Percentiles rank a stretch among this genome's conserved stretches.
These are phyloP conservation scores for Cyamopsis tetragonoloba DNA, from an alignment of 306 rosid species.

Conservation along the genomic window DNA sequence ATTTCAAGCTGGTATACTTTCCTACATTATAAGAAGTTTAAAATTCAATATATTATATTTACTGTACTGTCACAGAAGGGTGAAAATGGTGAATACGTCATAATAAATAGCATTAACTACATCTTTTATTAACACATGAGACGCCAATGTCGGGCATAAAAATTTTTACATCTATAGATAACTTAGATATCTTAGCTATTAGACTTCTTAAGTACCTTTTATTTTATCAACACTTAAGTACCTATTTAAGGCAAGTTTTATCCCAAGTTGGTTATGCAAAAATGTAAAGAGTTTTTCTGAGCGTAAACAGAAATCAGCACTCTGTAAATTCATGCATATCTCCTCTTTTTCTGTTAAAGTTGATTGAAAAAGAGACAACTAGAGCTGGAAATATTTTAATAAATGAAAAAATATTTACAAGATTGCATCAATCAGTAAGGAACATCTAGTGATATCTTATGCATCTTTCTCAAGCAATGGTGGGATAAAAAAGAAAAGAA, in stretches of 20 bases:
- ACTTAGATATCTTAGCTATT: neutral
- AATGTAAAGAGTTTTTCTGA: neutral
- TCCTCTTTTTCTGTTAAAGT: neutral
- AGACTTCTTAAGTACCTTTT: neutral
- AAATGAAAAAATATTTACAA: neutral
- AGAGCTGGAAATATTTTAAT: neutral
- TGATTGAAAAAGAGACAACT: neutral
- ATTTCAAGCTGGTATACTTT: neutral
- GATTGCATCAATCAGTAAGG: neutral
- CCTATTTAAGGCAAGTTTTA: neutral
- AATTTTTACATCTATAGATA: neutral
- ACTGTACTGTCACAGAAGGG: neutral
- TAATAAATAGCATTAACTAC: neutral
- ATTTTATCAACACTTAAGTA: too few relatives aligned
- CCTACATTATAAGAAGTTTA: neutral
- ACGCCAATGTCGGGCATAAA: neutral
- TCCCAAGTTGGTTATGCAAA: neutral
- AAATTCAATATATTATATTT: neutral
- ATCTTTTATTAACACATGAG: neutral
- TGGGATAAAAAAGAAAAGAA: neutral
- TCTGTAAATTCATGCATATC: neutral
- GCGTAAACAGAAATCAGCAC: neutral
- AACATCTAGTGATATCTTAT: neutral
- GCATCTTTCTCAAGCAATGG: neutral
- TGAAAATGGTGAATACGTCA: neutral